Evolutionary conservation across 192 early-diverging fungal genomes (phyloP), one percentile per base, ranked within the genome.

Genomic region (Coemansia biformis): DNA sequence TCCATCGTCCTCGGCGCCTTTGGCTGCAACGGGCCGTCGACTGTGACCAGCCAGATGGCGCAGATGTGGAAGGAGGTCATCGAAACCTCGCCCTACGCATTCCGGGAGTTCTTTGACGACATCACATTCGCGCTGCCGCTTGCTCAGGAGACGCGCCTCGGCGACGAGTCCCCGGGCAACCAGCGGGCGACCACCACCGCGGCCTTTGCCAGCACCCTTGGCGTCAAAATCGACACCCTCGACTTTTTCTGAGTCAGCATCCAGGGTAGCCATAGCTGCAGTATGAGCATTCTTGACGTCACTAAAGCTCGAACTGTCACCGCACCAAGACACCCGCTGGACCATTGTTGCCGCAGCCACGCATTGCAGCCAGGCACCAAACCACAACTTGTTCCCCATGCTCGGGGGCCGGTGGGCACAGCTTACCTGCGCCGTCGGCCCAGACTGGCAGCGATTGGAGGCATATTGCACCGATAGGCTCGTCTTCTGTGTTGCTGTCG

Each of bases 11-110:
- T 76, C 12, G 66, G 67, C 19, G 74, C 67, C 21, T 72, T 69
- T 60, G 74, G 74, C 35, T 76, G 74, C 52, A 56, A 58, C 22
- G 74, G 59, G 8, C 43, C 51, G 33, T 23, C 42, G 12, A 58
- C 65, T 3, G 55, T 62, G n/a, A 44, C 43, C 28, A 24, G 34
- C 10, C 53, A 74, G 30, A 54, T 76, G 46, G 66, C 74, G 1
- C 46, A 73, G 55, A 65, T 73, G 69, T 73, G 61, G 62, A 65
- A 59, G 49, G 69, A 73, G 45, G 69, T 73, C 17, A 62, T 73
- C 26, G 61, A 73, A 50, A 62, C 57, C 23, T 66, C 62, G 50
- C 61, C 61, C 29, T 73, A 66, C 33, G 69, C 62, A 8, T 73
- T 66, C 59, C 62, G 62, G 45, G 69, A 73, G 54, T 73, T 62